These are phyloP conservation scores for Diplodia corticola DNA, from an alignment of 2,329 filamentous ascomycete genomes.

Conservation along the genomic window DNA sequence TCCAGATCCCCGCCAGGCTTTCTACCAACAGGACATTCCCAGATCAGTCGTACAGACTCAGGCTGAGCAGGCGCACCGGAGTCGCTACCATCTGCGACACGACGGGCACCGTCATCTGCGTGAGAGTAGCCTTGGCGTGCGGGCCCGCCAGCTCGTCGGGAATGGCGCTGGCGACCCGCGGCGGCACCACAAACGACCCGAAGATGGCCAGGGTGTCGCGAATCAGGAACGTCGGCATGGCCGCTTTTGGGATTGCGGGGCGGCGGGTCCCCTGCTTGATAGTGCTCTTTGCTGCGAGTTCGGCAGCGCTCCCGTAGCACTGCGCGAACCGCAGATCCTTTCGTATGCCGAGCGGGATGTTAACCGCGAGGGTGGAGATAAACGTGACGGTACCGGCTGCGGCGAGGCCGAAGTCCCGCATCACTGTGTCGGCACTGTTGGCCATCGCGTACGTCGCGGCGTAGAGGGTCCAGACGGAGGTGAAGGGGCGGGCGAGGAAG, in stretches of 20 bases:
- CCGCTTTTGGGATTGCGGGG: slow-evolving; percentile 21
- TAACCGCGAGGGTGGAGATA: slow-evolving; percentile 31
- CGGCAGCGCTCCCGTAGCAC: slow-evolving; percentile 26
- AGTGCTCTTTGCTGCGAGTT: not conserved
- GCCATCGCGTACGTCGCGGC: slow-evolving; percentile 33
- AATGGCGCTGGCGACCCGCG: slow-evolving; percentile 28
- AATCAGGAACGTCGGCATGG: slow-evolving; percentile 32
- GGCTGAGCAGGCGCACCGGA: slow-evolving; percentile 32
- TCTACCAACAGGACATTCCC: slow-evolving; percentile 8
- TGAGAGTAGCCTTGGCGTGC: slow-evolving; percentile 28
- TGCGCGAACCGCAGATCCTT: slow-evolving; percentile 36
- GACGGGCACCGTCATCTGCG: slow-evolving; percentile 34
- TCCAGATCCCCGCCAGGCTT: slow-evolving; percentile 25
- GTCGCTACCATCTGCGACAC: slow-evolving; percentile 34
- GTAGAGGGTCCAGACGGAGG: slow-evolving; percentile 34
- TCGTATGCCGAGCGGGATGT: slow-evolving; percentile 33
- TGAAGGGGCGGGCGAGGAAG: slow-evolving; percentile 33
- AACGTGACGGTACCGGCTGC: slow-evolving; percentile 30
- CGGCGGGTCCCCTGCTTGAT: not conserved
- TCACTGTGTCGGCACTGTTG: slow-evolving; percentile 31
- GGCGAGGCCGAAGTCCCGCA: slow-evolving; percentile 23
- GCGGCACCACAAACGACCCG: slow-evolving; percentile 34
- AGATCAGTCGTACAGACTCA: slow-evolving; percentile 30
- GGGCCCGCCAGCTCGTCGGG: slow-evolving; percentile 28
- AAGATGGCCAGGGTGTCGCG: slow-evolving; percentile 36